These are phyloP conservation scores for Fusarium odoratissimum DNA, from an alignment of 2,329 filamentous ascomycete species.

Conservation along the genomic window DNA sequence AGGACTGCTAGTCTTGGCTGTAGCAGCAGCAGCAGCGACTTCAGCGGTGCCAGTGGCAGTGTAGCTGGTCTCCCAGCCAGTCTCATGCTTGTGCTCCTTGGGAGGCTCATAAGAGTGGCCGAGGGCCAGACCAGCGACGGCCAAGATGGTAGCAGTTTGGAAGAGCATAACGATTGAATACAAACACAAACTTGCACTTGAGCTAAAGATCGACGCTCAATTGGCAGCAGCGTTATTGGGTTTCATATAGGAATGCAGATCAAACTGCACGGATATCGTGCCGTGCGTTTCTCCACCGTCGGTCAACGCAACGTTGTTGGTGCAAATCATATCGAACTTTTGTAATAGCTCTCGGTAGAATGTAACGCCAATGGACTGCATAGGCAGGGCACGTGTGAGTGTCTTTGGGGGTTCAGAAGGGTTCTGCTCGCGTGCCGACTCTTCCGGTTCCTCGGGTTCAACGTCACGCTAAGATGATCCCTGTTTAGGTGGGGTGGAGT, in stretches of 20 bases:
- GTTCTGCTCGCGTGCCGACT: constrained; percentile 29
- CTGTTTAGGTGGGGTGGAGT: neutral
- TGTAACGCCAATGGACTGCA: constrained; percentile 26
- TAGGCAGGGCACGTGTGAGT: constrained; percentile 28
- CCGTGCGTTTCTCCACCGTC: constrained; percentile 20
- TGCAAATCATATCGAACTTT: neutral
- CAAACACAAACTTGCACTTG: neutral
- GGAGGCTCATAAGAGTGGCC: constrained; percentile 30
- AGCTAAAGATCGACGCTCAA: neutral
- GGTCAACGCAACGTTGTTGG: constrained; percentile 4
- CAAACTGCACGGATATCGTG: constrained; percentile 12
- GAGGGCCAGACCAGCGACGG: constrained; percentile 43
- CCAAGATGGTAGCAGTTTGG: constrained; percentile 38
- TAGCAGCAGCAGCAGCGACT: constrained; percentile 68
- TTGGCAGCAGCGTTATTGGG: neutral
- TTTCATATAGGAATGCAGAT: neutral
- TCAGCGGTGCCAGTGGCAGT: constrained; percentile 63
- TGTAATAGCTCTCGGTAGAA: rapidly evolving
- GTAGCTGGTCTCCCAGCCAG: constrained; percentile 54
- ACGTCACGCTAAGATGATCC: neutral
- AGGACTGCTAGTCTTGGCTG: constrained; percentile 69
- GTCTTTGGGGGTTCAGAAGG: rapidly evolving
- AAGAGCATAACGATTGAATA: constrained; percentile 28
- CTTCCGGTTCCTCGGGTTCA: constrained; percentile 29
- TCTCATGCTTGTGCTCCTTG: neutral